Evolutionary conservation across 2,329 filamentous ascomycete species (phyloP).

Genomic region (Aspergillus ustus): DNA sequence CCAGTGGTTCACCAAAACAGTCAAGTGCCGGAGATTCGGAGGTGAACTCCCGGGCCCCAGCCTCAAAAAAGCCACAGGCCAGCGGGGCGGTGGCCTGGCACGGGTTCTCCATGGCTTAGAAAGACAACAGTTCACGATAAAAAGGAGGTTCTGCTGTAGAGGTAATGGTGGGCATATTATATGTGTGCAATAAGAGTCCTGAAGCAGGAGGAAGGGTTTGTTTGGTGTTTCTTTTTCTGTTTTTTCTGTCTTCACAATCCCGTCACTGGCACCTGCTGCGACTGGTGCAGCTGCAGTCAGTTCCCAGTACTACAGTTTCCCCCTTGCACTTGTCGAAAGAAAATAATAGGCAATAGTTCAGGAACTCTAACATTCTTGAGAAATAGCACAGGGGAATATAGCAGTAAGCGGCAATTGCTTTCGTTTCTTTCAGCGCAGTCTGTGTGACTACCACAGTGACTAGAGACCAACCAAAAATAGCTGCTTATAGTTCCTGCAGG

Average conservation of each 20-base stretch:
- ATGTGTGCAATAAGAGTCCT: conserved; percentile 8
- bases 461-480: conserved; percentile 4
- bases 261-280: conserved; percentile 24
- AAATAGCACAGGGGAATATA: background rate
- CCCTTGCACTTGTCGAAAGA: conserved; percentile 26
- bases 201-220: conserved; percentile 2
- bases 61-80: conserved; percentile 16
- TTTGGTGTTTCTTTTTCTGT: conserved; percentile 16
- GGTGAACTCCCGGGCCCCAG: conserved; percentile 21
- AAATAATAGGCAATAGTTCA: conserved; percentile 18
- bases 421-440: conserved; percentile 3
- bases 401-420: background rate
- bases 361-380: conserved; percentile 3
- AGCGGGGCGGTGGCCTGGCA: conserved; percentile 15
- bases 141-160: background rate
- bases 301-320: conserved; percentile 17
- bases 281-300: conserved; percentile 22
- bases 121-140: conserved; percentile 1
- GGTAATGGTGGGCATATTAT: background rate
- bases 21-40: conserved; percentile 30
- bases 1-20: conserved; percentile 21
- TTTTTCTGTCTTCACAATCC: conserved; percentile 10
- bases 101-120: conserved; percentile 14
- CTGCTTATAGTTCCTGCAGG: background rate
- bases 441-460: conserved; percentile 4